Evolutionary conservation across 2,329 filamentous ascomycete species (phyloP), one percentile per base, ranked within the genome.

Genomic region (Orbilia blumenaviensis): DNA sequence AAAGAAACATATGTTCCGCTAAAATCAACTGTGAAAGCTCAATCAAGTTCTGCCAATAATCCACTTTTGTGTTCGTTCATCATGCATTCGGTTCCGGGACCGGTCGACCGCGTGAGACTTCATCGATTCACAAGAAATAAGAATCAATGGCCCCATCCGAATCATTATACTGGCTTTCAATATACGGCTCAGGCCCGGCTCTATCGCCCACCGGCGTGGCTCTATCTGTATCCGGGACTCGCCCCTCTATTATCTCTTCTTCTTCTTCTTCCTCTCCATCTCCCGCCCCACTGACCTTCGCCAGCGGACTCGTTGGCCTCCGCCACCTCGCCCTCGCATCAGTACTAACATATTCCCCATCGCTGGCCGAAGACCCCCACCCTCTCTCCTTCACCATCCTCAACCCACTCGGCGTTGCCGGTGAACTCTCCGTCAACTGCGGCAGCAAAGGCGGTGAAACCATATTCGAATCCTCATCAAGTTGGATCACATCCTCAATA

Each of bases 371-470:
- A 6, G 72, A 67, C 12, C 75, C 36, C 62, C 72, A 76, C 2
- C 66, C 66, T 32, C 78, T 76, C 42, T 50, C 71, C 54, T 60
- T 74, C 56, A 48, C 16, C 34, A 21, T 61, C 6, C 56, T 71
- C 41, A 48, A 50, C 63, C 42, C 79, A 62, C 60, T 79, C 0
- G 78, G 78, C n/a, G 78, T 78, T 14, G 78, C 66, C 23, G 78
- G 78, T 12, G 79, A 79, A 52, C 78, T 77, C 29, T 73, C 75
- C 9, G 75, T 73, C 10, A 73, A 27, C 56, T 58, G 77, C 58
- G 50, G 56, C 9, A 44, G 16, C 29, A 75, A 38, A 10, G 50
- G 50, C n/a, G 66, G 64, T 21, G 71, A 69, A 29, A 46, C 58
- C 23, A 41, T 46, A 21, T 36, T 27, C 23, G 32, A 18, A 69